Base-by-base conservation (phyloP, 2,329 filamentous ascomycete species). In the Colletotrichum brevisporum region DNA sequence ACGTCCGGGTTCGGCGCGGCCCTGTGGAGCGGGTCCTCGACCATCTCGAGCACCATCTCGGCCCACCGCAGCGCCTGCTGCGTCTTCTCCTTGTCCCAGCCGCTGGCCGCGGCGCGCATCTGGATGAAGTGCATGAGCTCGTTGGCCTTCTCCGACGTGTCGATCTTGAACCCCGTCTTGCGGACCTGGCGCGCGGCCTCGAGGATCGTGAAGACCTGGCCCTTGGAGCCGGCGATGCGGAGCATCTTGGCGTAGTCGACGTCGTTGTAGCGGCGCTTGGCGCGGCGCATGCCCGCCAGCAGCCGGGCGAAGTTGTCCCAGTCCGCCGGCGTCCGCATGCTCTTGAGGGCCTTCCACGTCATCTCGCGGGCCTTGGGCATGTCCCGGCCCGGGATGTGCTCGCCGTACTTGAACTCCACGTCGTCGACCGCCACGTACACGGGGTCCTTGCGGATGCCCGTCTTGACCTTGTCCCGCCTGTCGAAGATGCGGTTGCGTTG, bases 391-490 rank as follows among this genome's bases (percentile, higher is more conserved):
- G 88, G 76, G 65, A 84, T 77, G 75, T 84, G 79, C 55, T 79
- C 78, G 31, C 31, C 31, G 79, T 89, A 89, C 71, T 82, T 83
- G 77, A 86, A 77, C 71, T 86, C 79, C 67, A 88, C 81, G 73
- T 84, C 88, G 68, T 88, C 87, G 71, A 92, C 83, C 72, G 89
- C 86, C 71, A 90, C 85, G 69, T 82, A 81, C 70, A 90, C 82
- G 45, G 88, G 87, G 75, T 90, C 87, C 43, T 81, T 78, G 68
- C 85, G 79, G 48, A 92, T 84, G 67, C 78, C 78, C 71, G 83
- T 79, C 71, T 82, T 79, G 77, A 84, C 81, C 70, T 82, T 83
- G 15, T 75, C 71, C 31, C 31, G 31, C 31, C 10, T 36, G 67
- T 82, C 80, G 79, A 84, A 86, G 73, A 92, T 78, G 68, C 86